These are phyloP conservation scores for Secale cereale DNA, from an alignment of 176 grass and related monocot genomes.

Conservation along the genomic window DNA sequence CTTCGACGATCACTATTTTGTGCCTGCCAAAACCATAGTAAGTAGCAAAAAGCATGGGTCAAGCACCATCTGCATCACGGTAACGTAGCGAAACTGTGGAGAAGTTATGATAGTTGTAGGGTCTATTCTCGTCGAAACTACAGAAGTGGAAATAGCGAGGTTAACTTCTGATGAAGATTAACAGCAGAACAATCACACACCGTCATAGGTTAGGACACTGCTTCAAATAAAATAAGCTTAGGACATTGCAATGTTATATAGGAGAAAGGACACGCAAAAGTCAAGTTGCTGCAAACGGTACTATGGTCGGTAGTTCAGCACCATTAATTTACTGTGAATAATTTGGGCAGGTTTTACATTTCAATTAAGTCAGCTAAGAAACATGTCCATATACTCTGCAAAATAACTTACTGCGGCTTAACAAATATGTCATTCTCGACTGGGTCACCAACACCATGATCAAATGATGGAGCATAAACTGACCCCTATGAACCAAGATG, in stretches of 20 bases:
- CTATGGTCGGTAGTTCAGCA: not conserved
- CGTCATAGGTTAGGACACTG: not conserved
- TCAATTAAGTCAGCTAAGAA: not conserved
- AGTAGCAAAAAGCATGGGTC: not conserved
- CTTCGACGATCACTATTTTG: slow-evolving; percentile 86
- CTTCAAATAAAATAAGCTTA: not conserved
- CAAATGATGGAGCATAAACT: slow-evolving; percentile 94
- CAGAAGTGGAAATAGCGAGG: not conserved
- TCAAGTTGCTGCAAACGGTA: slow-evolving; percentile 8
- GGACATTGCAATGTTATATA: not conserved
- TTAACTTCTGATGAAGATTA: not conserved
- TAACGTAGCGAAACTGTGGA: not conserved
- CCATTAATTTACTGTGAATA: not conserved
- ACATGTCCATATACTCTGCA: not conserved
- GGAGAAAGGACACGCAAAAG: not conserved
- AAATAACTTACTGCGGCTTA: slow-evolving; percentile 51
- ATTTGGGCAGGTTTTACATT: not conserved
- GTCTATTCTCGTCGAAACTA: not conserved
- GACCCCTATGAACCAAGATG: slow-evolving; percentile 51
- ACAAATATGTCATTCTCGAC: slow-evolving; percentile 90
- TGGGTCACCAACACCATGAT: slow-evolving; percentile 93
- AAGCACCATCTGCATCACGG: not conserved
- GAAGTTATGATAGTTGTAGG: not conserved
- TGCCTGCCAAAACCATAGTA: slow-evolving; percentile 47
- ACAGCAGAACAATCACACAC: not conserved